Base-by-base conservation (phyloP, 495 filamentous ascomycete species). In the Penicillium argentinense region DNA sequence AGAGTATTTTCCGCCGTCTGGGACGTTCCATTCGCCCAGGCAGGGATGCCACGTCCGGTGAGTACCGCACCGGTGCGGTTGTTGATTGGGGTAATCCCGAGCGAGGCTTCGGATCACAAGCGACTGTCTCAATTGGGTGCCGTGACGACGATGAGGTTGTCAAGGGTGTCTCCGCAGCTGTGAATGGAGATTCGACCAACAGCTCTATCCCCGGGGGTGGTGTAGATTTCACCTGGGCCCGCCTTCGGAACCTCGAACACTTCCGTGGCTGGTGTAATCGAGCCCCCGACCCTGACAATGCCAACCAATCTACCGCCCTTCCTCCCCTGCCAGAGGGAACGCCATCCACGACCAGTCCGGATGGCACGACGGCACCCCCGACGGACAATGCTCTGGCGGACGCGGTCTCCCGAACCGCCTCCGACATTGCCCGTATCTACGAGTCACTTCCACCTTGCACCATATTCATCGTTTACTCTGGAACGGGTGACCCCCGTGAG, bases 141-240 rank as follows among this genome's bases (percentile, higher is more conserved):
- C 75, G 67, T 3, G 77, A 77, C 34, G 93, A 98, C 60, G 76
- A 79, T 5, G 87, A 85, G 6, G 85, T 97, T 4, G 81, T 85
- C 8, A 72, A 80, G 2, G 87, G 83, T 8, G 69, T 96, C 16
- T 68, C 84, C 12, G 72, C 79, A 40, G 85, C 81, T 3, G 74
- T 88, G 5, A 76, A 79, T n/a, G 89, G 87, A 17, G 84, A 91
- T 40, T 70, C 71, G 1, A 77, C 78, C 36, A 82, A 80, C 25
- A 63, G 73, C 11, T 73, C 78, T 16, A 80, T 90, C 41, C 82
- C 84, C 3, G 76, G 69, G 9, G 81, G 78, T 13, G 88, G 87
- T 9, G 84, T 95, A 13, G 90, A 96, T 51, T 91, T 97, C 57
- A 82, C 89, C 9, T 98, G 89, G 84, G 92, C 82, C 3, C 81